phyloP scores from a whole-genome alignment of 2,329 filamentous ascomycete species.

The Monosporascus sp. region DNA sequence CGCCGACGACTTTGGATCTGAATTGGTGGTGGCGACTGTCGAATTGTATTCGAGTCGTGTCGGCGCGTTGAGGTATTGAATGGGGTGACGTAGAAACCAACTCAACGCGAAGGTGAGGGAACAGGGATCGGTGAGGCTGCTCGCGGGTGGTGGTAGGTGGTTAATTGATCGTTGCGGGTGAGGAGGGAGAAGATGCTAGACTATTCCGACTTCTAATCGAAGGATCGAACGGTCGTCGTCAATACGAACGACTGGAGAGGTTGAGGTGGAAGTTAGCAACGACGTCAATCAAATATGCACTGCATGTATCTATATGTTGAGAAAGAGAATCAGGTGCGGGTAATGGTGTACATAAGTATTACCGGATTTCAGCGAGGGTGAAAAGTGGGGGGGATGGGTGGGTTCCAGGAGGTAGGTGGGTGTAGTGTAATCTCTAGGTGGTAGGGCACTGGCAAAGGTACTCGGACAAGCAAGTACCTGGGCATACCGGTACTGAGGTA shows the following conservation, averaged over 20 bases:
- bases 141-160: too few species aligned
- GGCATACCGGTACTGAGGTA: not conserved
- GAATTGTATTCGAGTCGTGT: not conserved
- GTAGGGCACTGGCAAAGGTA: slow-evolving; percentile 11
- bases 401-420: not conserved
- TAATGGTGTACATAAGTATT: slow-evolving; percentile 28
- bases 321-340: slow-evolving; percentile 22
- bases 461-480: not conserved
- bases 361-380: not conserved
- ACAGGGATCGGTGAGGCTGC: too few species aligned
- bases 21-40: too few species aligned
- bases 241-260: not conserved
- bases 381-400: not conserved
- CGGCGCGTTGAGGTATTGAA: not conserved
- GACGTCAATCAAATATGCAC: not conserved
- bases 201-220: too few species aligned
- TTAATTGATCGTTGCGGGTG: not conserved
- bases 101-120: too few species aligned
- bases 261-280: not conserved
- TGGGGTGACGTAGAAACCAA: not conserved
- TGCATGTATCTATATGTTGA: not conserved
- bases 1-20: not conserved
- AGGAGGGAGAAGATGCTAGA: not conserved
- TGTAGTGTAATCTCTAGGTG: slow-evolving; percentile 18
- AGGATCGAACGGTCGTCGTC: not conserved